phyloP scores from a whole-genome alignment of 345 rosid genomes.

The Camelina sativa region DNA sequence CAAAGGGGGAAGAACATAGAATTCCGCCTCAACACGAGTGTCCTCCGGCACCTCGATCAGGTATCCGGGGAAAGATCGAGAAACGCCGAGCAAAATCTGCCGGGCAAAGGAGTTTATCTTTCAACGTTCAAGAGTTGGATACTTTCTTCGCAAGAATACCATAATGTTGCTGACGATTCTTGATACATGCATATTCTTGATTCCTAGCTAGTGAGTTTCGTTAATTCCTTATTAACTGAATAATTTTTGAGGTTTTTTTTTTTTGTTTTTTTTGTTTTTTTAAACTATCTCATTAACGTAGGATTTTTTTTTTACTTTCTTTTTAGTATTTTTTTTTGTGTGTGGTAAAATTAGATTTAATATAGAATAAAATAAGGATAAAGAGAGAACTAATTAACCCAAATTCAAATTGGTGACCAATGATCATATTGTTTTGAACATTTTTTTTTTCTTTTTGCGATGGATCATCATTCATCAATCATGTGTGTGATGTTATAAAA shows the following conservation, averaged over 20 bases:
- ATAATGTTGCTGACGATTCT: slow-evolving; percentile 13
- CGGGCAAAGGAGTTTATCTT: not conserved
- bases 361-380: not conserved
- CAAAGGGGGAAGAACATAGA: slow-evolving; percentile 22
- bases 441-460: not conserved
- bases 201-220: slow-evolving; percentile 1
- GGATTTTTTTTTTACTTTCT: not conserved
- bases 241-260: not conserved
- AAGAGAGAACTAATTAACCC: not conserved
- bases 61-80: slow-evolving; percentile 11
- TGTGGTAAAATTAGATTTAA: not conserved
- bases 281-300: not conserved
- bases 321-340: not conserved
- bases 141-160: slow-evolving; percentile 3
- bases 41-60: slow-evolving; percentile 38
- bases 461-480: not conserved
- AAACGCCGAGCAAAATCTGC: slow-evolving; percentile 21
- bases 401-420: not conserved
- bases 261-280: not conserved
- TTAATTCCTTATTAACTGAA: slow-evolving; percentile 20
- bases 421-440: not conserved
- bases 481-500: not conserved
- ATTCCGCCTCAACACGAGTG: slow-evolving; percentile 28
- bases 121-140: slow-evolving; percentile 23
- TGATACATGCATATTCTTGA: not conserved